Conservation (phyloP, 106 monocot genomes). For the Dendrobium catenatum region DNA sequence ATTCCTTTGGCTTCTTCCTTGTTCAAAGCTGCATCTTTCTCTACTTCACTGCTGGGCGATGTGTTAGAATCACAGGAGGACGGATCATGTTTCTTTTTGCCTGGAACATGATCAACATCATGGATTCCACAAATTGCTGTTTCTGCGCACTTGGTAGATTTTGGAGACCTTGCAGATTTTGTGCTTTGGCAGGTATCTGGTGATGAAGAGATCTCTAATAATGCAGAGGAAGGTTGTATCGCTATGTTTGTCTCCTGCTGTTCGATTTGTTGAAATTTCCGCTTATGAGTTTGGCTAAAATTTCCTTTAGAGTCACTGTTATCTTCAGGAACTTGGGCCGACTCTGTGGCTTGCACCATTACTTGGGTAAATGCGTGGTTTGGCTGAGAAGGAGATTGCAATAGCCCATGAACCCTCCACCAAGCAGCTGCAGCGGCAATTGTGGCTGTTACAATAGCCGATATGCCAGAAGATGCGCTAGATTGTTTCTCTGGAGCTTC, state of each 20-base stretch:
- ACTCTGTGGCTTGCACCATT: neutral
- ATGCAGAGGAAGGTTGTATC: neutral
- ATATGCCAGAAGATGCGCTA: conserved; percentile 26
- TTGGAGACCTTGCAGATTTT: neutral
- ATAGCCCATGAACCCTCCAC: conserved; percentile 52
- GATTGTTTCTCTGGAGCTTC: conserved; percentile 4
- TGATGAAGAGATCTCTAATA: neutral
- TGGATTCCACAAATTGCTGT: too few relatives aligned
- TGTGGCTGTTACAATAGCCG: conserved; percentile 51
- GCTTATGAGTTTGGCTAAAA: neutral
- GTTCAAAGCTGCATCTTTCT: conserved; percentile 17
- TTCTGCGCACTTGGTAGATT: neutral
- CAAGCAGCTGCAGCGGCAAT: conserved; percentile 71
- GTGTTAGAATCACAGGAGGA: conserved; percentile 84
- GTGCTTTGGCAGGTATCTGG: conserved; percentile 2
- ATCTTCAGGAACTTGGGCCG: neutral
- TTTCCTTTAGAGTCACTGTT: neutral
- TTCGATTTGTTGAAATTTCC: neutral
- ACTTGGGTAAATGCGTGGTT: neutral
- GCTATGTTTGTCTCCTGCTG: neutral
- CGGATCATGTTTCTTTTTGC: conserved; percentile 49
- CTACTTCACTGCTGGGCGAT: conserved; percentile 66
- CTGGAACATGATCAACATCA: conserved; percentile 4
- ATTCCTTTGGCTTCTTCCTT: conserved; percentile 20
- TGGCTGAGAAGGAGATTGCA: conserved; percentile 14